These are phyloP conservation scores for Rhododendron griersonianum DNA, from an alignment of 148 eudicot genomes.

Conservation along the genomic window DNA sequence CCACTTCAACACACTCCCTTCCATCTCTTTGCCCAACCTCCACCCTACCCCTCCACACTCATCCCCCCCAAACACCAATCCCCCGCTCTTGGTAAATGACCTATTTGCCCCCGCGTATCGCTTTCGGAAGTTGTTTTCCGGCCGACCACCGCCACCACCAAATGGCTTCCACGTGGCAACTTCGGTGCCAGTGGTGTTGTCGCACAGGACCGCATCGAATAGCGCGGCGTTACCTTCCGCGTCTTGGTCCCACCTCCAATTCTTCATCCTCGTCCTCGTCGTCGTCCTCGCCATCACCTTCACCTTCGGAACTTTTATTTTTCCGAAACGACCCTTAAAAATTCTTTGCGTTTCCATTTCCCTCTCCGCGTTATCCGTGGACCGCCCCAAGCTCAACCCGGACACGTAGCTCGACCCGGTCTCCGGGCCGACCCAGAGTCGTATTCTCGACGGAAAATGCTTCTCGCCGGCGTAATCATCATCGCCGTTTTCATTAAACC, in stretches of 20 bases:
- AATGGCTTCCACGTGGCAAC: conserved; percentile 50
- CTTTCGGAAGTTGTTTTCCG: conserved; percentile 32
- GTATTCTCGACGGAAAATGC: conserved; percentile 70
- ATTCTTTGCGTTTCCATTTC: conserved; percentile 58
- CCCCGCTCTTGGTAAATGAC: conserved; percentile 63
- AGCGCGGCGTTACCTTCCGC: conserved; percentile 56
- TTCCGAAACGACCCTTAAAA: conserved; percentile 65
- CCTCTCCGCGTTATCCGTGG: conserved; percentile 49
- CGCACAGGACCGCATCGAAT: conserved; percentile 58
- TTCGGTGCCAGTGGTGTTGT: conserved; percentile 55
- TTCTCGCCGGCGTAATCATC: conserved; percentile 38
- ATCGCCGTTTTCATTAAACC: conserved; percentile 33
- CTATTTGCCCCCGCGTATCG: conserved; percentile 56
- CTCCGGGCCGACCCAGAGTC: conserved; percentile 86
- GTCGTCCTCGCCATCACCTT: conserved; percentile 52
- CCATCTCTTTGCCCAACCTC: conserved; percentile 83
- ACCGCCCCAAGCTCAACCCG: conserved; percentile 54
- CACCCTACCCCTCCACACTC: conserved; percentile 68
- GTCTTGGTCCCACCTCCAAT: conserved; percentile 90
- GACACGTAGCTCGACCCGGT: conserved; percentile 56
- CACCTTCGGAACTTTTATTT: conserved; percentile 47
- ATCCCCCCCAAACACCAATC: conserved; percentile 46
- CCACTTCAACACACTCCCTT: conserved; percentile 94
- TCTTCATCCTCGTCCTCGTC: conserved; percentile 47
- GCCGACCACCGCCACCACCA: conserved; percentile 12